These are phyloP conservation scores for Blastobotrys parvus DNA, from an alignment of 805 yeast genomes.

Conservation along the genomic window DNA sequence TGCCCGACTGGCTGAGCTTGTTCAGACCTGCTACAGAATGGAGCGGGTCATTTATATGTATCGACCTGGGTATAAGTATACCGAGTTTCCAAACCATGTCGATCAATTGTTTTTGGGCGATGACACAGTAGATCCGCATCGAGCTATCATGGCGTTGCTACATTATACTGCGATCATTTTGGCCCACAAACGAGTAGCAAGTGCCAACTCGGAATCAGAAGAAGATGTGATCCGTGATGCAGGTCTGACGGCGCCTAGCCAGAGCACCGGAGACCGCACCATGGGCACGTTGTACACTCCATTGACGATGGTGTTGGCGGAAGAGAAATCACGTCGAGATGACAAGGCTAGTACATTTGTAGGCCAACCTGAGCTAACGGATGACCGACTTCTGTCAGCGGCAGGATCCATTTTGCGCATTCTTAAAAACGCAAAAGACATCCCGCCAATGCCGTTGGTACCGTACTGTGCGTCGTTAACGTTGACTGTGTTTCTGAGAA, in stretches of 20 bases:
- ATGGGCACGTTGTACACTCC: conserved; percentile 13
- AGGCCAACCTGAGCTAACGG: conserved; percentile 4
- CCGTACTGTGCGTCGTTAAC: conserved; percentile 30
- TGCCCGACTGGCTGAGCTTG: conserved; percentile 26
- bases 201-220: conserved; percentile 9
- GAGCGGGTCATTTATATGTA: conserved; percentile 33
- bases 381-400: conserved; percentile 19
- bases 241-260: conserved; percentile 11
- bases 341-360: not conserved
- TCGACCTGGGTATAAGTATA: conserved; percentile 25
- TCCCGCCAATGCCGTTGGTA: conserved; percentile 28
- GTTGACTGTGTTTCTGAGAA: conserved; percentile 28
- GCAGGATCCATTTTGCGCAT: conserved; percentile 24
- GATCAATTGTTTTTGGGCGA: conserved; percentile 22
- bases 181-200: conserved; percentile 26
- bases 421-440: conserved; percentile 15
- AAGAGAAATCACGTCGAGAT: conserved; percentile 7
- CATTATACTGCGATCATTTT: conserved; percentile 26
- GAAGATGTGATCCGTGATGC: conserved; percentile 9
- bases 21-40: conserved; percentile 26
- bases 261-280: conserved; percentile 3
- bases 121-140: conserved; percentile 19
- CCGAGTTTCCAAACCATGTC: conserved; percentile 20
- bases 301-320: conserved; percentile 16
- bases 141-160: conserved; percentile 22